Evolutionary conservation across 345 rosid species (phyloP).

Genomic region (Aquilaria yunnanensis): DNA sequence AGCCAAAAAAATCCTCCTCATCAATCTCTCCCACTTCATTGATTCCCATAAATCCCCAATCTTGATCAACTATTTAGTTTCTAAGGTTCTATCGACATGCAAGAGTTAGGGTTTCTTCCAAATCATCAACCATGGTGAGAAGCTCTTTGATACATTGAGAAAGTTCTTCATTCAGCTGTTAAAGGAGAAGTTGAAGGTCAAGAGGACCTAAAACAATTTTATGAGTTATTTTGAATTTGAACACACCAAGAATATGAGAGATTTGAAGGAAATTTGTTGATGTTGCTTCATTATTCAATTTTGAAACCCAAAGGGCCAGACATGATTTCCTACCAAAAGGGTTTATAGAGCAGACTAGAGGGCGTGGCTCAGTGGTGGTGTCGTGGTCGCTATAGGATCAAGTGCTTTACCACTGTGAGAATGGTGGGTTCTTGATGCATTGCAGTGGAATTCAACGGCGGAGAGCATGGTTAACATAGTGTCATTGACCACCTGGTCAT

Average conservation of each 20-base stretch:
- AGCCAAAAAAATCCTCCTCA: constrained; percentile 41
- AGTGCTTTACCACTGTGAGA: constrained; percentile 29
- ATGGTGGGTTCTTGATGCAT: constrained; percentile 51
- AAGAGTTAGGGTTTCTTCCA: constrained; percentile 80
- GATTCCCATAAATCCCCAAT: constrained; percentile 26
- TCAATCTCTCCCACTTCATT: constrained; percentile 16
- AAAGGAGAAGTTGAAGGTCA: constrained; percentile 61
- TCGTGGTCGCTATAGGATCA: constrained; percentile 23
- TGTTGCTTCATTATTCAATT: too few relatives aligned
- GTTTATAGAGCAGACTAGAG: too few relatives aligned
- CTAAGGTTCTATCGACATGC: constrained; percentile 56
- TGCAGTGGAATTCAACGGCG: constrained; percentile 52
- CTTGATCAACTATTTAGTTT: constrained; percentile 21
- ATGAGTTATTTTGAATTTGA: constrained; percentile 73
- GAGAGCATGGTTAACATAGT: constrained; percentile 1
- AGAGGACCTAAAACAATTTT: constrained; percentile 56
- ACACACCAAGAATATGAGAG: constrained; percentile 85
- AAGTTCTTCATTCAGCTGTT: constrained; percentile 41
- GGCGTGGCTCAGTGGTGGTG: constrained; percentile 22
- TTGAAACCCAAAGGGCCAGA: too few relatives aligned
- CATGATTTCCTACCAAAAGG: too few relatives aligned
- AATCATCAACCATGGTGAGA: constrained; percentile 70
- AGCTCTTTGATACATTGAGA: constrained; percentile 32
- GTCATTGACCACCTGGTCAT: too few relatives aligned
- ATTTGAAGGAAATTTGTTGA: constrained; percentile 76